Percentiles rank a stretch among this genome's conserved stretches.
These are phyloP conservation scores for Phyllosticta citrichinensis DNA, from an alignment of 2,329 filamentous ascomycete genomes.

Conservation along the genomic window DNA sequence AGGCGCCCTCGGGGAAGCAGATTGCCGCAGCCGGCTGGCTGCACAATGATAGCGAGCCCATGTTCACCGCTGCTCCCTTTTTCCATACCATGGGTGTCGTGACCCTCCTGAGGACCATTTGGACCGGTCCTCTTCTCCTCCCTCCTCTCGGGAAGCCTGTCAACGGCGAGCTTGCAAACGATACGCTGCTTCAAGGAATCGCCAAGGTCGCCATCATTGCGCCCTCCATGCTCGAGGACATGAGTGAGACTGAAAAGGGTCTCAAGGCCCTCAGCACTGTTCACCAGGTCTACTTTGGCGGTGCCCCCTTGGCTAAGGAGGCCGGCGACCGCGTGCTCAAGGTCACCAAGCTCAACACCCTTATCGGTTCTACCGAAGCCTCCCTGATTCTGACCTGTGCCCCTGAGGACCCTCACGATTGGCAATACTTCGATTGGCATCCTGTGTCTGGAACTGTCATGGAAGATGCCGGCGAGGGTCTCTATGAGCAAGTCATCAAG, in stretches of 20 bases:
- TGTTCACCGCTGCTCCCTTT: conserved; percentile 12
- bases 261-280: conserved; percentile 15
- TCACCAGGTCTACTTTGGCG: conserved; percentile 15
- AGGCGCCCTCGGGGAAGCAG: conserved; percentile 3
- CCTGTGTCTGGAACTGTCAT: conserved; percentile 17
- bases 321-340: conserved; percentile 15
- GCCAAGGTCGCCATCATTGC: conserved; percentile 17
- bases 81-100: conserved; percentile 14
- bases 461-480: conserved; percentile 16
- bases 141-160: conserved; percentile 8
- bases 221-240: conserved; percentile 19
- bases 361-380: conserved; percentile 18
- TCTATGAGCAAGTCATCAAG: conserved; percentile 22
- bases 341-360: conserved; percentile 14
- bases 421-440: conserved; percentile 19
- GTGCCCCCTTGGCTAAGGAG: conserved; percentile 14
- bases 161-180: conserved; percentile 12
- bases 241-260: conserved; percentile 16
- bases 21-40: conserved; percentile 5
- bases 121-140: conserved; percentile 11
- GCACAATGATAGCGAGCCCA: conserved; percentile 5
- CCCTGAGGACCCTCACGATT: conserved; percentile 12
- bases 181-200: conserved; percentile 12
- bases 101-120: conserved; percentile 12
- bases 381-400: conserved; percentile 16